phyloP scores from a whole-genome alignment of 2,329 filamentous ascomycete genomes.

The Gyromitra esculenta region DNA sequence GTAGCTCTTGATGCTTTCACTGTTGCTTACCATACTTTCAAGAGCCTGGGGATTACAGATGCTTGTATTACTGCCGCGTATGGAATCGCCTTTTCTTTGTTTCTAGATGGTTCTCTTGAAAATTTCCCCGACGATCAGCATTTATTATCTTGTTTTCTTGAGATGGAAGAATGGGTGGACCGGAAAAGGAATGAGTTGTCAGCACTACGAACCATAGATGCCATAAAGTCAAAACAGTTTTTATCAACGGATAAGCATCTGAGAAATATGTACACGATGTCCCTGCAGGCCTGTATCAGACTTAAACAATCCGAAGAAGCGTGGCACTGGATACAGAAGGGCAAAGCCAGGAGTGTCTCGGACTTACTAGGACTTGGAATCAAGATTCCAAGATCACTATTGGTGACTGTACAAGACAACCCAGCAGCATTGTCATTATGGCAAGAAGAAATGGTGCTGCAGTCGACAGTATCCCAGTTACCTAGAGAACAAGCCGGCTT shows the following conservation, averaged over 20 bases:
- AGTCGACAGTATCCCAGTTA: background rate
- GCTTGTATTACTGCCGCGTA: background rate
- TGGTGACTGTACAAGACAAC: background rate
- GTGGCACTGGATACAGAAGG: conserved; percentile 23
- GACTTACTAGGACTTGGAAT: conserved; percentile 19
- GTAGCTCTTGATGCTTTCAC: background rate
- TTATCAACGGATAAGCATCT: background rate
- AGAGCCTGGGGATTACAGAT: background rate
- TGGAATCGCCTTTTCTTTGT: conserved; percentile 9
- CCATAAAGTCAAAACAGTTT: conserved; percentile 1
- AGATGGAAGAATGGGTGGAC: conserved; percentile 23
- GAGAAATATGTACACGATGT: conserved; percentile 19
- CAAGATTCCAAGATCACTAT: background rate
- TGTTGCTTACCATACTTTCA: background rate
- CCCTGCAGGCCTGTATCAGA: background rate
- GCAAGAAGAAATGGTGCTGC: conserved; percentile 6
- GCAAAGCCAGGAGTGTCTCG: conserved; percentile 18
- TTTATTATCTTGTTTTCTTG: conserved; percentile 12
- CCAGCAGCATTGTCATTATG: background rate
- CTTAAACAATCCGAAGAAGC: background rate
- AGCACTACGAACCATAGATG: conserved; percentile 10
- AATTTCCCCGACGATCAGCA: background rate
- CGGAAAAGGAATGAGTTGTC: conserved; percentile 16
- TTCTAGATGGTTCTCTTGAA: background rate
- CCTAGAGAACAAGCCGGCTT: background rate